Conservation (phyloP, 2,329 filamentous ascomycete genomes). For the Nemania sp. region DNA sequence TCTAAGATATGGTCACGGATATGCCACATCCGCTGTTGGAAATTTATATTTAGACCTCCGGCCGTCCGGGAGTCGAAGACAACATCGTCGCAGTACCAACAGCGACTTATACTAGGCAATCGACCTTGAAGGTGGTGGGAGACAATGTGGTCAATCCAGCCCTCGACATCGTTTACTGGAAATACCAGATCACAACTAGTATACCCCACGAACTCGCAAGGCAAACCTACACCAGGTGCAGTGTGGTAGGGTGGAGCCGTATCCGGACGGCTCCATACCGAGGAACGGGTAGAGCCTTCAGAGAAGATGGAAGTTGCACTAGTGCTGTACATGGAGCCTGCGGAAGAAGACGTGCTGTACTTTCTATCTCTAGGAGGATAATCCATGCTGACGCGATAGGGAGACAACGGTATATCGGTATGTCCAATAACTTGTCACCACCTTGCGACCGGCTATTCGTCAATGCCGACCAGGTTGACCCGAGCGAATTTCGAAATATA, state of each 20-base stretch:
- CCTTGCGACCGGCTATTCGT: conserved; percentile 10
- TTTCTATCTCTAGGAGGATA: neutral
- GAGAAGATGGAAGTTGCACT: conserved; percentile 3
- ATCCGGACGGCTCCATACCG: conserved; percentile 5
- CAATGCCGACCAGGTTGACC: conserved; percentile 3
- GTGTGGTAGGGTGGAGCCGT: neutral
- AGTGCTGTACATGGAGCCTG: neutral
- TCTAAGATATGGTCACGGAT: conserved; percentile 59
- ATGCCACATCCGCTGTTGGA: conserved; percentile 61
- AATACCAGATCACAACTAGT: conserved; percentile 56
- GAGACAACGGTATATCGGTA: neutral
- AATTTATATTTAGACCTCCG: conserved; percentile 46
- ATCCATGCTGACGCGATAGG: conserved; percentile 16
- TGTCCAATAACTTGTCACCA: conserved; percentile 9
- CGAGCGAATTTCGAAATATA: conserved; percentile 10
- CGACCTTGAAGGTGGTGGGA: conserved; percentile 52
- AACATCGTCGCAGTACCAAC: conserved; percentile 63
- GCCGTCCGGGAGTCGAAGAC: conserved; percentile 48
- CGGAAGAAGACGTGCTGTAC: conserved; percentile 22
- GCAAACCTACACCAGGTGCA: conserved; percentile 47
- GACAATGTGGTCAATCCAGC: conserved; percentile 62
- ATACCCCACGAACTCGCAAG: conserved; percentile 60
- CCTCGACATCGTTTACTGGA: conserved; percentile 51
- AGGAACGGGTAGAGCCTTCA: neutral
- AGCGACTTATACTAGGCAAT: conserved; percentile 56